phyloP scores from a whole-genome alignment of 2,329 filamentous ascomycete genomes.

The Aureobasidium pullulans region DNA sequence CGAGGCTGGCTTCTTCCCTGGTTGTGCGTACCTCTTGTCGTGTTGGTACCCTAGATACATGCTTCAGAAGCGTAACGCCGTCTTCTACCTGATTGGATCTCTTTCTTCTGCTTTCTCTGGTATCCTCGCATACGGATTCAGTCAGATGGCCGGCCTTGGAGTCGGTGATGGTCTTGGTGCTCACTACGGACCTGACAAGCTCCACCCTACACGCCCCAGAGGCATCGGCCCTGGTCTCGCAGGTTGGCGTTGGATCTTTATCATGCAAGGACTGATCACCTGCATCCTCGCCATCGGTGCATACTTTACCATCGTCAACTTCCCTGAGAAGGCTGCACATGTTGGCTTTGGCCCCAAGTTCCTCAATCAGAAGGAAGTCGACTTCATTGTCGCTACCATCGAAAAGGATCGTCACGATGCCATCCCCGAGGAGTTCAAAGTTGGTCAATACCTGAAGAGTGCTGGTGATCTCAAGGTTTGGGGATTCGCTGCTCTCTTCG shows the following conservation, averaged over 20 bases:
- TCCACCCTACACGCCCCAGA: slow-evolving; percentile 19
- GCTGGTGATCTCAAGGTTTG: slow-evolving; percentile 47
- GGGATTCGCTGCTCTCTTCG: slow-evolving; percentile 48
- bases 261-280: slow-evolving; percentile 35
- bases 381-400: slow-evolving; percentile 44
- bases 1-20: slow-evolving; percentile 59
- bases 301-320: slow-evolving; percentile 39
- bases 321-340: slow-evolving; percentile 29
- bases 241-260: slow-evolving; percentile 40
- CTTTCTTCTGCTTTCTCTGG: slow-evolving; percentile 42
- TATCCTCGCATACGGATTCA: slow-evolving; percentile 33
- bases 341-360: slow-evolving; percentile 31
- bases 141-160: slow-evolving; percentile 41
- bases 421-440: slow-evolving; percentile 39
- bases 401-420: slow-evolving; percentile 48
- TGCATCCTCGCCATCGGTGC: slow-evolving; percentile 32
- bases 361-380: slow-evolving; percentile 39
- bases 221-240: slow-evolving; percentile 30
- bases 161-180: slow-evolving; percentile 25
- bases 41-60: slow-evolving; percentile 27
- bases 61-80: slow-evolving; percentile 33
- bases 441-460: slow-evolving; percentile 41
- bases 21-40: slow-evolving; percentile 53
- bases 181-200: slow-evolving; percentile 26
- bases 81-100: slow-evolving; percentile 45